A percentile compares a stretch with the other conserved stretches of the same genome.
phyloP scores from a whole-genome alignment of 495 filamentous ascomycete genomes.

The Aspergillus conjunctus region DNA sequence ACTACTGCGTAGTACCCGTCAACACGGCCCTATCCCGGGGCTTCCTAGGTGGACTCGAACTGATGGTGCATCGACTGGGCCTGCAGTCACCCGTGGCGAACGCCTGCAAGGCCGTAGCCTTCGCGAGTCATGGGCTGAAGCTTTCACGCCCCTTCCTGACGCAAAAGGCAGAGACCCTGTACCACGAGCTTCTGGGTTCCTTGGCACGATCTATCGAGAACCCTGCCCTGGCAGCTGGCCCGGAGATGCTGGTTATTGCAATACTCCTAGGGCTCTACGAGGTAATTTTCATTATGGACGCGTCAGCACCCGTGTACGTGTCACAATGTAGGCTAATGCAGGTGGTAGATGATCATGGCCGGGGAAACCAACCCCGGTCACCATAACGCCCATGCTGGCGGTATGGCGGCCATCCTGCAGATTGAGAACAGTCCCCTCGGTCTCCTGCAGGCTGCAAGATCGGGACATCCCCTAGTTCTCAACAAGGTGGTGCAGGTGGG shows the following conservation, averaged over 20 bases:
- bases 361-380: constrained; percentile 23
- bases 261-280: constrained; percentile 35
- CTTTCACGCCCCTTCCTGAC: constrained; percentile 27
- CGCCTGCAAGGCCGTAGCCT: constrained; percentile 34
- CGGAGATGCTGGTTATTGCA: constrained; percentile 25
- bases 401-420: constrained; percentile 28
- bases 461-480: constrained; percentile 20
- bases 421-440: constrained; percentile 24
- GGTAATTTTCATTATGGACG: constrained; percentile 20
- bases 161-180: constrained; percentile 25
- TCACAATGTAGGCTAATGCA: constrained; percentile 6
- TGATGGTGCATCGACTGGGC: constrained; percentile 22
- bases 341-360: constrained; percentile 27
- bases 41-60: constrained; percentile 33
- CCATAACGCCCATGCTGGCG: constrained; percentile 30
- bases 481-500: constrained; percentile 9
- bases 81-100: constrained; percentile 28
- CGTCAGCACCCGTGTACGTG: neutral
- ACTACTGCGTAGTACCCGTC: constrained; percentile 29
- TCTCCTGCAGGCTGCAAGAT: constrained; percentile 22
- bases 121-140: constrained; percentile 30
- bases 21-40: constrained; percentile 29
- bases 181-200: constrained; percentile 31
- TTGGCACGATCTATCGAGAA: constrained; percentile 26
- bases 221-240: neutral